These are phyloP conservation scores for Sideroxylon spinosum DNA, from an alignment of 179 eudicot genomes.

Conservation along the genomic window DNA sequence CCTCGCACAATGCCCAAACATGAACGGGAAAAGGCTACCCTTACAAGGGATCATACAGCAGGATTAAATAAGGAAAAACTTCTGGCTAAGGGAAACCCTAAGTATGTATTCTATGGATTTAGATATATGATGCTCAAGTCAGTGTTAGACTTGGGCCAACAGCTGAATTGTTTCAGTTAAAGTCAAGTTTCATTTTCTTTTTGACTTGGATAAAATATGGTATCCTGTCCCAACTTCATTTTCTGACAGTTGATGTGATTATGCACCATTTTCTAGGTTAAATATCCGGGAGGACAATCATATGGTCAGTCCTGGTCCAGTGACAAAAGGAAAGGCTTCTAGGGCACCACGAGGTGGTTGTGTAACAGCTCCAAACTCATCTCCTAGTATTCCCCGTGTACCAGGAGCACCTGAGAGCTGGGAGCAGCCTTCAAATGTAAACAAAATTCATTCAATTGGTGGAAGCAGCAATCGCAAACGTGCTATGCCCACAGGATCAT, in stretches of 20 bases:
- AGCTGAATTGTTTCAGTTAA: slow-evolving; percentile 9
- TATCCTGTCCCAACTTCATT: not conserved
- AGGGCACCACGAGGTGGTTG: slow-evolving; percentile 64
- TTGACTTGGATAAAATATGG: not conserved
- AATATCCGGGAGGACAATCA: slow-evolving; percentile 61
- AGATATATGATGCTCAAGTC: not conserved
- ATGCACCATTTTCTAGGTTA: slow-evolving; percentile 32
- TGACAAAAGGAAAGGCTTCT: slow-evolving; percentile 72
- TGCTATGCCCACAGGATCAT: slow-evolving; percentile 56
- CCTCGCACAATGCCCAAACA: slow-evolving; percentile 50
- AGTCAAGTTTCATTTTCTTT: slow-evolving; percentile 6
- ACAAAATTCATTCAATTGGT: slow-evolving; percentile 49
- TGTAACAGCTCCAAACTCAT: slow-evolving; percentile 40
- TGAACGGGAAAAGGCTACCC: slow-evolving; percentile 57
- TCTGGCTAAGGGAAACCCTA: slow-evolving; percentile 54
- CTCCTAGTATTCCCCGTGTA: slow-evolving; percentile 53
- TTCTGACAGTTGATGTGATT: slow-evolving; percentile 4
- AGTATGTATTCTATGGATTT: slow-evolving; percentile 40
- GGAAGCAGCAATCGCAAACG: slow-evolving; percentile 75
- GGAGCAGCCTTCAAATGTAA: slow-evolving; percentile 52
- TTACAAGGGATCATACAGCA: slow-evolving; percentile 43
- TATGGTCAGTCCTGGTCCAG: slow-evolving; percentile 36
- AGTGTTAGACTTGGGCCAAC: slow-evolving; percentile 7
- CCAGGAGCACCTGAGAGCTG: slow-evolving; percentile 61
- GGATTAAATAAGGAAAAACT: slow-evolving; percentile 62